Evolutionary conservation across 108 stramenopile genomes (phyloP), one percentile per base, ranked within the genome.

Genomic region (Nitzschia sp.): DNA sequence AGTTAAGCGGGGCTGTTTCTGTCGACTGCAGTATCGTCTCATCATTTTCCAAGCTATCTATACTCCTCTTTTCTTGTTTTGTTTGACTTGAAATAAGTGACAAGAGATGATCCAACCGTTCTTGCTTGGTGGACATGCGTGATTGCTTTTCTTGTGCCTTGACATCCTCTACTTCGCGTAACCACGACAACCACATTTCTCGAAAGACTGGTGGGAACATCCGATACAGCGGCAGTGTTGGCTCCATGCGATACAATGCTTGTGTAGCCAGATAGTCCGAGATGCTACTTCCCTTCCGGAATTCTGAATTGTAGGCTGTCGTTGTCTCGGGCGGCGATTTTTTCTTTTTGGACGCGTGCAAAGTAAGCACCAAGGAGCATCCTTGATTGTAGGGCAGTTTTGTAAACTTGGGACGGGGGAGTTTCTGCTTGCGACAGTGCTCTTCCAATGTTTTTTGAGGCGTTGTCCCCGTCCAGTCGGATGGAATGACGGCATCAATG

Each of bases 381-480:
- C 80, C 79, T 69, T 36, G 44, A 48, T 67, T 71, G 19, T 48
- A 28, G 13, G 59, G 60, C 26, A 63, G 31, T 58, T 62, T 85
- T 3, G 69, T 46, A 67, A 79, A 90, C 36, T 74, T 80, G 25
- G 89, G 85, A 29, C 53, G 59, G 0, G 79, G 77, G 16, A 82
- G 29, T 41, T 85, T 85, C 41, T 76, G 58, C 52, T 86, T 87
- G 45, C 65, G 70, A 58, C 82, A 88, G 22, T 57, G 28, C 30
- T 89, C 86, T 25, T 87, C 72, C 44, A 93, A 56, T 5, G 77
- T 66, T 45, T 80, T 72, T 61, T 86, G 53, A 0, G 92, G 89
- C 5, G 83, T 87, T 21, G 70, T 71, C 8, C 92, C 92, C 11
- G 86, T 88, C 92, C 89, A 93, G n/a, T 63, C 58, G 30, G 73